A percentile compares a stretch with the other conserved stretches of the same genome.
These are phyloP conservation scores for Colletotrichum spaethianum DNA, from an alignment of 2,329 filamentous ascomycete genomes.

Conservation along the genomic window DNA sequence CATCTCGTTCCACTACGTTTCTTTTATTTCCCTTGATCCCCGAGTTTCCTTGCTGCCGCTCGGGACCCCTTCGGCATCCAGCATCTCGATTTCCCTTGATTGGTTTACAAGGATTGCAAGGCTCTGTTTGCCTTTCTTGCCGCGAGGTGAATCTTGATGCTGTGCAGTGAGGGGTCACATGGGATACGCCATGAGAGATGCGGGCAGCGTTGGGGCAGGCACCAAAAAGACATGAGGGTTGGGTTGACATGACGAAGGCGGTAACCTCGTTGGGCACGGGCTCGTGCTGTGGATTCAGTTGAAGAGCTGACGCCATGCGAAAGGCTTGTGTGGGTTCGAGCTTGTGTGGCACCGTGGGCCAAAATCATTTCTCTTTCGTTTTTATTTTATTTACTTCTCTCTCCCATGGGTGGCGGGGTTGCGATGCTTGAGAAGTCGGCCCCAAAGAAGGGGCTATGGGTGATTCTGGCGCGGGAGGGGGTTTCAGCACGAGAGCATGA, in stretches of 20 bases:
- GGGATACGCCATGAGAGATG: conserved; percentile 18
- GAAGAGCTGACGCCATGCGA: conserved; percentile 3
- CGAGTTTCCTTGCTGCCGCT: conserved; percentile 17
- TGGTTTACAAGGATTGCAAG: background rate
- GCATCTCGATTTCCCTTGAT: background rate
- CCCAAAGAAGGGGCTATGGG: conserved; percentile 5
- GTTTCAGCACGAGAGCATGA: conserved; percentile 39
- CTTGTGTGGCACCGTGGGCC: conserved; percentile 42
- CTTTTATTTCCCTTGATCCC: conserved; percentile 38
- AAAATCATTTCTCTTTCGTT: conserved; percentile 27
- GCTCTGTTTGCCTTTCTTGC: conserved; percentile 5
- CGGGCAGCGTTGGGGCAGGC: conserved; percentile 4
- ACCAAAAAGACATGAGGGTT: conserved; percentile 13
- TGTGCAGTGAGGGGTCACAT: conserved; percentile 13
- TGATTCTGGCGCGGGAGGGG: conserved; percentile 5
- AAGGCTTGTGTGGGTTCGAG: conserved; percentile 41
- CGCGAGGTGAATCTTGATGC: conserved; percentile 23
- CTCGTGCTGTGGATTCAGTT: conserved; percentile 1
- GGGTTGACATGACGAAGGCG: conserved; percentile 25
- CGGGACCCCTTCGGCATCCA: conserved; percentile 3
- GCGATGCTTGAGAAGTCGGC: conserved; percentile 12
- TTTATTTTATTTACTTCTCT: conserved; percentile 44
- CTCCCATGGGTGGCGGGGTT: conserved; percentile 7
- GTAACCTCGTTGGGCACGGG: conserved; percentile 26
- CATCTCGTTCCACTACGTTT: conserved; percentile 36